These are phyloP conservation scores for Claviceps pusilla DNA, from an alignment of 2,329 filamentous ascomycete species.

Conservation along the genomic window DNA sequence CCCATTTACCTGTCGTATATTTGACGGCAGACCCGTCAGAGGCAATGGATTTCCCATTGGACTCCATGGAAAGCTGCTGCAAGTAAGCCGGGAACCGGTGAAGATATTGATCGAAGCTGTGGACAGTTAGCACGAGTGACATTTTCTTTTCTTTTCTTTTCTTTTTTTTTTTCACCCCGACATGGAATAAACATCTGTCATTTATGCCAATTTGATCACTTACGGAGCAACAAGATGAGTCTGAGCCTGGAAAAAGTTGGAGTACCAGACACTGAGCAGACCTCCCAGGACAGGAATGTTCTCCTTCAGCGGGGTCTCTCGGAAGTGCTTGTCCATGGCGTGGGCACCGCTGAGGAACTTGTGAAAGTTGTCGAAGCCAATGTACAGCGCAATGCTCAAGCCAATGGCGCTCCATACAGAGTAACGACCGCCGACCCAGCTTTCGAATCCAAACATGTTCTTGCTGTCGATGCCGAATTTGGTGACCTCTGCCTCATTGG, in stretches of 20 bases:
- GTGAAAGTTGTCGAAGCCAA: constrained; percentile 95
- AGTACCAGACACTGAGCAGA: constrained; percentile 95
- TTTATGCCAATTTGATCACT: constrained; percentile 21
- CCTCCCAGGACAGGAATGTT: constrained; percentile 91
- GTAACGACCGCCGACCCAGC: constrained; percentile 96
- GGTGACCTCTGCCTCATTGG: constrained; percentile 85
- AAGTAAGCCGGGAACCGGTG: constrained; percentile 98
- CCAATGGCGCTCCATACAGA: constrained; percentile 98
- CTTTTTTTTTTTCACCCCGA: background rate
- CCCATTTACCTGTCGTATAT: constrained; percentile 64
- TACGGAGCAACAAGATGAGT: constrained; percentile 92
- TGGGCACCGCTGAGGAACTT: constrained; percentile 89
- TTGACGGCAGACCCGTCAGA: constrained; percentile 79
- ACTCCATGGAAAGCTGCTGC: constrained; percentile 98
- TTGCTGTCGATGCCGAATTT: constrained; percentile 98
- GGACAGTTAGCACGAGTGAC: constrained; percentile 2
- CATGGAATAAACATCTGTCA: background rate
- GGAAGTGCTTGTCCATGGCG: constrained; percentile 98
- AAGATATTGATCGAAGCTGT: constrained; percentile 91
- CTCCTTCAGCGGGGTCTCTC: constrained; percentile 72
- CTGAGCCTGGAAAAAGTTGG: constrained; percentile 95
- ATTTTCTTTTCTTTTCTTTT: background rate
- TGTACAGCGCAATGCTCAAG: constrained; percentile 82
- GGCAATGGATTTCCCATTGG: constrained; percentile 94
- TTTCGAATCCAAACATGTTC: constrained; percentile 99